Evolutionary conservation across 2,329 filamentous ascomycete genomes (phyloP), one percentile per base, ranked within the genome.

Genomic region (Trichophyton equinum): DNA sequence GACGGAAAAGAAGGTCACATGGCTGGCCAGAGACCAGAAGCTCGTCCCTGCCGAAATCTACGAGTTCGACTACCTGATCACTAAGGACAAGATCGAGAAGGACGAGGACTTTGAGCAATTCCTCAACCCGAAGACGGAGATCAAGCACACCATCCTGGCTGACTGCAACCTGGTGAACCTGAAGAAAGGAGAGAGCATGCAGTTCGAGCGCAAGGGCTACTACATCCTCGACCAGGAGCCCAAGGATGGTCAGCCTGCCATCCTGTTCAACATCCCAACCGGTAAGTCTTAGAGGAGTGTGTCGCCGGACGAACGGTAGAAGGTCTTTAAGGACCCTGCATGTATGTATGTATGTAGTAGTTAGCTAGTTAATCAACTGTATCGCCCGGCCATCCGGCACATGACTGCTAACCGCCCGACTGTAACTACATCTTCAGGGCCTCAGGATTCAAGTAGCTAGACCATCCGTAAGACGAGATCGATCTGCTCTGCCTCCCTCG

Each of bases 1-100:
- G 71, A 97, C 92, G 0, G 85, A 90, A 70, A 96, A 96, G 84
- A 97, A 97, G 81, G 84, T 97, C 42, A 96, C 91, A 0, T 97
- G 92, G 92, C 78, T 97, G 56, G 86, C 89, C 1, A 82, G 81
- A 0, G 83, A 89, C 66, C 88, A 92, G 76, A 82, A 87, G 62
- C 81, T 96, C 0, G 80, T 95, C 13, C 85, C 86, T 6, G 85
- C 94, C 22, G 89, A 96, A 74, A 81, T 96, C 9, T 92, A 91
- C 76, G 91, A 96, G 67, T 97, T 96, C 72, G 92, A 96, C 76
- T 92, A 95, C 76, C 82, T 97, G 57, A 87, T 97, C 71, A 95
- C 87, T 63, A 97, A 96, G 81, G 92, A 97, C 72, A 91, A 94
- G 71, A 81, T 97, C 30, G 88, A 91, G 73, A 88, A 94, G 72